Percentiles rank a stretch among this genome's conserved stretches.
phyloP scores from a whole-genome alignment of 225 moss, liverwort and hornwort genomes.

The Antitrichia curtipendula region DNA sequence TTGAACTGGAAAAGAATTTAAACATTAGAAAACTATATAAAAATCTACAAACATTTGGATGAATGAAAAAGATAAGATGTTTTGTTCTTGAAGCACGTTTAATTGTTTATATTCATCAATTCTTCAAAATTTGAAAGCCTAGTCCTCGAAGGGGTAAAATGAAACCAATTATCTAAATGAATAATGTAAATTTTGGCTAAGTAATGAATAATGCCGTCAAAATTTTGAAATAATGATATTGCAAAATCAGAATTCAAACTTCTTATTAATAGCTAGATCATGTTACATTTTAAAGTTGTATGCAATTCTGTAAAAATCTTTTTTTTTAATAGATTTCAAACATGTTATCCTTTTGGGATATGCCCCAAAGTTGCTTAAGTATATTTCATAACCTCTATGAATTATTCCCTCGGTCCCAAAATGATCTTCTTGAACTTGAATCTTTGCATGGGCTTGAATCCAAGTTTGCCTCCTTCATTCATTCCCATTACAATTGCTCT shows the following conservation, averaged over 20 bases:
- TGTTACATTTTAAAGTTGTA: neutral
- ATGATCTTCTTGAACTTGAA: neutral
- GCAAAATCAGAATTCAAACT: neutral
- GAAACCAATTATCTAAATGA: neutral
- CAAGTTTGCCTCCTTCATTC: fast-evolving
- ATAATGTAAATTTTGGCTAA: neutral
- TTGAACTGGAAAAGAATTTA: neutral
- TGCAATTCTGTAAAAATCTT: no score
- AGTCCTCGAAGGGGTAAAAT: neutral
- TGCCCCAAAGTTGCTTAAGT: neutral
- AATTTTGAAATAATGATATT: no score
- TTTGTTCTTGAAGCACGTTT: no score
- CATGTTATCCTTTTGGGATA: no score
- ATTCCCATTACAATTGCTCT: neutral
- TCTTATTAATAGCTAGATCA: no score
- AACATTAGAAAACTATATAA: neutral
- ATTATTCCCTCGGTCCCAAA: neutral
- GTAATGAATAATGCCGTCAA: neutral
- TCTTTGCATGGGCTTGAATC: neutral
- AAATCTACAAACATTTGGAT: neutral
- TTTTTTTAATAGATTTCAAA: neutral
- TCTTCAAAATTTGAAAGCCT: neutral
- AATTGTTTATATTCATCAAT: neutral
- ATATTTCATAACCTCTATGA: neutral
- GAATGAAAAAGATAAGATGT: neutral